Evolutionary conservation across 2,329 filamentous ascomycete species (phyloP).

Genomic region (Fusarium musae): DNA sequence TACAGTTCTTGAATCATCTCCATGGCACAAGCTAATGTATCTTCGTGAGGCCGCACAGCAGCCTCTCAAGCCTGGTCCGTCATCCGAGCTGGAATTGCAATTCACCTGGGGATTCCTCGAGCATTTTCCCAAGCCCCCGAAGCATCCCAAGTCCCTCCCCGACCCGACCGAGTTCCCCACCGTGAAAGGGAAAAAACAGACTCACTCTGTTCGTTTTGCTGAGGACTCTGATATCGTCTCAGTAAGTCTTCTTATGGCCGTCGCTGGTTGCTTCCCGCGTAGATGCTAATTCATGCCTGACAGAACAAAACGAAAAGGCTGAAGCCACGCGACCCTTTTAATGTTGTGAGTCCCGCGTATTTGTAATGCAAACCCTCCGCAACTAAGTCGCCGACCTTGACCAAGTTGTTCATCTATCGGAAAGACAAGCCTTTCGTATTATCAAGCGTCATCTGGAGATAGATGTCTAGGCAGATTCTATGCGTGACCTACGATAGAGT

Average conservation of each 20-base stretch:
- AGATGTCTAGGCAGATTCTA: background rate
- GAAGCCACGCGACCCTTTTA: background rate
- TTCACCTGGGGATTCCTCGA: background rate
- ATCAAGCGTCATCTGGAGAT: background rate
- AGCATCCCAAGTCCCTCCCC: background rate
- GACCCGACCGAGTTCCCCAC: background rate
- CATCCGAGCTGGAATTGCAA: background rate
- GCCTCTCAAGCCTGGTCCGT: background rate
- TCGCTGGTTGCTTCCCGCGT: background rate
- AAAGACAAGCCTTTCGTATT: background rate
- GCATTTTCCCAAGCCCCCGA: background rate
- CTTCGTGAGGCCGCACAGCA: background rate
- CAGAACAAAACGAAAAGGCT: background rate
- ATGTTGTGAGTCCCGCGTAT: background rate
- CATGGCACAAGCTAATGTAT: background rate
- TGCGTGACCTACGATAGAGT: background rate
- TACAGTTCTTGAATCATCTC: too few species aligned
- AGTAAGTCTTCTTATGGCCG: background rate
- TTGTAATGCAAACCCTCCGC: background rate
- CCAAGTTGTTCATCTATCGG: background rate
- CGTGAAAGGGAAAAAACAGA: background rate
- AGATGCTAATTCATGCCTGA: background rate
- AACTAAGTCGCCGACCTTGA: background rate
- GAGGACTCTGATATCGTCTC: background rate
- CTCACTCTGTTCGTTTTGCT: background rate